Percentiles rank a stretch among this genome's conserved stretches.
Conservation (phyloP, 2,329 filamentous ascomycete genomes). For the Arthrobotrys sinensis region DNA sequence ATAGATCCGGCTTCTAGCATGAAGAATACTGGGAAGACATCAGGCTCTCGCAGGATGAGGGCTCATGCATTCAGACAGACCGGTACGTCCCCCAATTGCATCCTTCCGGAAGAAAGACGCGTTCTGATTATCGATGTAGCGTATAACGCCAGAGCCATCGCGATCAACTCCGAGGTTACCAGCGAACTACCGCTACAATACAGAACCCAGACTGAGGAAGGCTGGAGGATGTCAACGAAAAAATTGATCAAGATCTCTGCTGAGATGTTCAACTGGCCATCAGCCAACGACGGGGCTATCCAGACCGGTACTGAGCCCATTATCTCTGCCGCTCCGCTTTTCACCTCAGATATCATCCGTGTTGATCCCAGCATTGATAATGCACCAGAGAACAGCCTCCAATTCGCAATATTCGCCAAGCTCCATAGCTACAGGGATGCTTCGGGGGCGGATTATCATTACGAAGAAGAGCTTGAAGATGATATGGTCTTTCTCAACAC, state of each 20-base stretch:
- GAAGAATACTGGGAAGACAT: background rate
- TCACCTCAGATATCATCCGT: conserved; percentile 34
- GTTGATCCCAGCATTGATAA: background rate
- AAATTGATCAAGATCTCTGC: background rate
- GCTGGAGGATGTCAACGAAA: background rate
- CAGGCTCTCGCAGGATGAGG: background rate
- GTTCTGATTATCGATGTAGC: background rate
- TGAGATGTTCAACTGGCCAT: background rate
- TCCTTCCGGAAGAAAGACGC: background rate
- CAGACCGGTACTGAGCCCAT: background rate
- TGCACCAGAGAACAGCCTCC: background rate
- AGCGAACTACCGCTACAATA: background rate
- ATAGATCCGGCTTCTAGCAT: background rate
- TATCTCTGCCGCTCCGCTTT: conserved; percentile 30
- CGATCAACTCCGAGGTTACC: background rate
- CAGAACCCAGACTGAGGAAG: background rate
- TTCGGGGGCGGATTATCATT: background rate
- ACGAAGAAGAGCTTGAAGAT: conserved; percentile 20
- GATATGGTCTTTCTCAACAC: conserved; percentile 46
- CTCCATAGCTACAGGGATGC: background rate
- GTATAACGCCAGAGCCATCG: conserved; percentile 8
- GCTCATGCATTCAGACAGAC: conserved; percentile 23
- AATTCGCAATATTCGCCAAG: conserved; percentile 44
- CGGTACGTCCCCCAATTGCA: background rate
- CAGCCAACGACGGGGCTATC: background rate